Evolutionary conservation across 1,139 yeast species (phyloP).

Genomic region (Yamadazyma diddensiae): DNA sequence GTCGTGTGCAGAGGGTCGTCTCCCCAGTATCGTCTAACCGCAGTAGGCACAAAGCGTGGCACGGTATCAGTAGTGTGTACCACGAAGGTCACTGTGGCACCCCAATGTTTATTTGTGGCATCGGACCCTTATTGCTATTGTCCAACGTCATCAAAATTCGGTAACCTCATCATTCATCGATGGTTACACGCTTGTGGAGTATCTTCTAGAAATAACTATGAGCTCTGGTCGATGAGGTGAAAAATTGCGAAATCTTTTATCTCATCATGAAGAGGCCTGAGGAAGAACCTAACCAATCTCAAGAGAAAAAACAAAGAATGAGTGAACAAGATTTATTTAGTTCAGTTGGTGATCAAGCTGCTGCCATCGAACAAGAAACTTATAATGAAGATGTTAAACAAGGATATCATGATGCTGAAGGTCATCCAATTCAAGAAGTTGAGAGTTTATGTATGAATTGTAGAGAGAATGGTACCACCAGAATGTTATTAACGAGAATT

Average conservation of each 20-base stretch:
- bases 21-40: too few relatives aligned
- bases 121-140: too few relatives aligned
- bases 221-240: slow-evolving; percentile 7
- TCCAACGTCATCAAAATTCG: too few relatives aligned
- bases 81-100: too few relatives aligned
- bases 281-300: slow-evolving; percentile 10
- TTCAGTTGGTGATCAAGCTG: slow-evolving; percentile 17
- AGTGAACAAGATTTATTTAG: slow-evolving; percentile 13
- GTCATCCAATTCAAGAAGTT: slow-evolving; percentile 95
- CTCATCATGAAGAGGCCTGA: slow-evolving; percentile 22
- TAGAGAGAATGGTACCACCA: slow-evolving; percentile 77
- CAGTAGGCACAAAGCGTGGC: too few relatives aligned
- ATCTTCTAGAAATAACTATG: too few relatives aligned
- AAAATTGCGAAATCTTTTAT: background rate
- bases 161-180: too few relatives aligned
- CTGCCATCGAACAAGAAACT: slow-evolving; percentile 10
- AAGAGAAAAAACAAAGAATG: slow-evolving; percentile 20
- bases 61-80: too few relatives aligned
- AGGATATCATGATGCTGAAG: slow-evolving; percentile 78
- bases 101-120: too few relatives aligned
- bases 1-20: too few relatives aligned
- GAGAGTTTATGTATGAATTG: slow-evolving; percentile 97
- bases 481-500: slow-evolving; percentile 79
- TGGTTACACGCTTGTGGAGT: too few relatives aligned
- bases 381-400: slow-evolving; percentile 19